Conservation (phyloP, 2,329 filamentous ascomycete species). For the Aspergillus sp. region DNA sequence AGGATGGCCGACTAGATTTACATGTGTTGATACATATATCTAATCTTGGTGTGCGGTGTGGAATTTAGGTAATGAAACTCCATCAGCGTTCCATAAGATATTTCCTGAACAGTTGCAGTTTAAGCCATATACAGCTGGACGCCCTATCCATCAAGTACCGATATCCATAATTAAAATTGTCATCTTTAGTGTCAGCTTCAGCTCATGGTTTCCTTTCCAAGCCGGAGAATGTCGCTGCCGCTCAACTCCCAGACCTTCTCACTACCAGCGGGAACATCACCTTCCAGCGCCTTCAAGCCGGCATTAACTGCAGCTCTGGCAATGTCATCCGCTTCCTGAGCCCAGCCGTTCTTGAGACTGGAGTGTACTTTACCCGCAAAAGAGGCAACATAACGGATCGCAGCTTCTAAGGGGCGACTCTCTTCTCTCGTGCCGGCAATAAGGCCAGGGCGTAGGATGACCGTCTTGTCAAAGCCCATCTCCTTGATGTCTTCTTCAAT, state of each 20-base stretch:
- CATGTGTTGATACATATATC: background rate
- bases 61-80: background rate
- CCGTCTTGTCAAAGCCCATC: constrained; percentile 72
- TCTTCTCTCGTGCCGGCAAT: constrained; percentile 71
- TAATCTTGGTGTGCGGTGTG: background rate
- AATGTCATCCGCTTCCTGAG: constrained; percentile 73
- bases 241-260: constrained; percentile 42
- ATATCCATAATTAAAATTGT: background rate
- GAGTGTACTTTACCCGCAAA: constrained; percentile 55
- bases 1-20: background rate
- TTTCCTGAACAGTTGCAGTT: background rate
- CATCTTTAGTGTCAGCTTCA: background rate
- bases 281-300: constrained; percentile 41
- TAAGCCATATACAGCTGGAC: background rate
- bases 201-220: constrained; percentile 18
- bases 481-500: constrained; percentile 75
- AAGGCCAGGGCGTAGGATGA: constrained; percentile 72
- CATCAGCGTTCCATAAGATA: background rate
- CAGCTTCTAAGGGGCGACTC: constrained; percentile 58
- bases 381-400: constrained; percentile 56
- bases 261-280: constrained; percentile 37
- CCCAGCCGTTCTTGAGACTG: constrained; percentile 62
- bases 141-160: background rate
- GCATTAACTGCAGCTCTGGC: constrained; percentile 43
- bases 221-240: constrained; percentile 39